phyloP scores from a whole-genome alignment of 2,329 filamentous ascomycete genomes.

The Blastomyces emzantsi region DNA sequence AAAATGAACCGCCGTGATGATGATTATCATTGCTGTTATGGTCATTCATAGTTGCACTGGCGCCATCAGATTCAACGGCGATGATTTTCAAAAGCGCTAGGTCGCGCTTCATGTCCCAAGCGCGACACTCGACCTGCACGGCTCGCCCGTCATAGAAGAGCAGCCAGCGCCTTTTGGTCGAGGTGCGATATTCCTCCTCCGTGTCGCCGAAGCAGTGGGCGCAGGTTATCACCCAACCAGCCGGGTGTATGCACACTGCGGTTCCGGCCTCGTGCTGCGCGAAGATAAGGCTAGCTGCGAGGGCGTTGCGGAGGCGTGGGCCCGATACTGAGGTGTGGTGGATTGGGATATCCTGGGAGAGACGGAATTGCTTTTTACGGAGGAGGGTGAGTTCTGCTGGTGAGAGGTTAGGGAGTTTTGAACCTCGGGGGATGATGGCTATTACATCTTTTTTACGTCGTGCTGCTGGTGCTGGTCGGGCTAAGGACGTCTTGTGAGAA shows the following conservation, averaged over 20 bases:
- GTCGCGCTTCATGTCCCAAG: conserved; percentile 39
- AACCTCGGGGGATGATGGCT: not conserved
- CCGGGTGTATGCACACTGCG: conserved; percentile 40
- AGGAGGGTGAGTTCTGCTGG: conserved; percentile 11
- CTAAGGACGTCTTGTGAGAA: not conserved
- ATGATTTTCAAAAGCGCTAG: conserved; percentile 41
- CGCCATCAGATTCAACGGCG: conserved; percentile 20
- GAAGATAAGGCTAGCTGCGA: conserved; percentile 34
- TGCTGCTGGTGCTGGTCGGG: not conserved
- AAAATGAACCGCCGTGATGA: conserved; percentile 13
- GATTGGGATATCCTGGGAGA: not conserved
- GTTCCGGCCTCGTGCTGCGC: conserved; percentile 44
- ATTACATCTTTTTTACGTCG: not conserved
- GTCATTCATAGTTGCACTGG: not conserved
- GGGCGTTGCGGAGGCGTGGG: conserved; percentile 6
- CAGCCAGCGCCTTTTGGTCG: conserved; percentile 31
- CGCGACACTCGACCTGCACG: conserved; percentile 33
- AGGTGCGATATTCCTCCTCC: conserved; percentile 25
- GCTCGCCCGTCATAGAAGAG: conserved; percentile 36
- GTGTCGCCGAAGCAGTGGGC: conserved; percentile 44
- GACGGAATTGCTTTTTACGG: conserved; percentile 12
- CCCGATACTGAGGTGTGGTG: not conserved
- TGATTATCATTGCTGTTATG: not conserved
- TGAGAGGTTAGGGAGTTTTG: not conserved
- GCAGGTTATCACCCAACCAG: conserved; percentile 43